Conservation (phyloP, 1,284 basidiomycete species). For the Heterobasidion annosum region DNA sequence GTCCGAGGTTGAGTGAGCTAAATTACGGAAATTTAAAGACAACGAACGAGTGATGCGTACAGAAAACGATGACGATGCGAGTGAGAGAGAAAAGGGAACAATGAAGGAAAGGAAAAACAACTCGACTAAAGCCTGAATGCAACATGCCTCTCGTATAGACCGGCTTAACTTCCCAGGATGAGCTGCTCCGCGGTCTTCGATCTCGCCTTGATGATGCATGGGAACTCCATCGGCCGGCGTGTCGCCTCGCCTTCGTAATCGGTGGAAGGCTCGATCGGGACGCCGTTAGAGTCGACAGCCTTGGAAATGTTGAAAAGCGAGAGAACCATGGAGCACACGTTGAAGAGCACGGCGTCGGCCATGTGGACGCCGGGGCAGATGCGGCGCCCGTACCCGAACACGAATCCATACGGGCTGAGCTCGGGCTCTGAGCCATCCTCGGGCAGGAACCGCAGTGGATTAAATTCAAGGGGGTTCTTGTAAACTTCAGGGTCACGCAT, state of each 20-base stretch:
- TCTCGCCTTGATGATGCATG: not conserved
- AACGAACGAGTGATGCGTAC: not conserved
- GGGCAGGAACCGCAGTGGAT: slow-evolving; percentile 6
- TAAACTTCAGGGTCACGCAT: slow-evolving; percentile 3
- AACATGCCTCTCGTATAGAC: not conserved
- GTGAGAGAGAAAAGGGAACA: not conserved
- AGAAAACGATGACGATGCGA: not conserved
- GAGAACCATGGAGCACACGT: slow-evolving; percentile 34
- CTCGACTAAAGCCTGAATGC: not conserved
- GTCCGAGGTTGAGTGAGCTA: not conserved
- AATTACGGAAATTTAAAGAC: not conserved
- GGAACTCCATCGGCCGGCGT: not conserved
- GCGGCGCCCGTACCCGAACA: slow-evolving; percentile 3
- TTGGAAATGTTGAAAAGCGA: slow-evolving; percentile 32
- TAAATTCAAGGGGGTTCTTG: slow-evolving; percentile 1
- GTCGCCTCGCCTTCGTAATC: slow-evolving; percentile 17
- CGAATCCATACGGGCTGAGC: not conserved
- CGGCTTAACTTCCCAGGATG: not conserved
- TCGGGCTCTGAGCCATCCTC: slow-evolving; percentile 7
- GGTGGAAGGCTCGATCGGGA: slow-evolving; percentile 27
- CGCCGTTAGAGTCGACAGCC: slow-evolving; percentile 30
- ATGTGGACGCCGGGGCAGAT: slow-evolving; percentile 20
- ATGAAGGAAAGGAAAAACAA: not conserved
- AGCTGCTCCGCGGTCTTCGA: not conserved
- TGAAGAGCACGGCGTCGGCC: slow-evolving; percentile 35